Base-by-base conservation (phyloP, 805 yeast species). In the Saturnispora saitoi region DNA sequence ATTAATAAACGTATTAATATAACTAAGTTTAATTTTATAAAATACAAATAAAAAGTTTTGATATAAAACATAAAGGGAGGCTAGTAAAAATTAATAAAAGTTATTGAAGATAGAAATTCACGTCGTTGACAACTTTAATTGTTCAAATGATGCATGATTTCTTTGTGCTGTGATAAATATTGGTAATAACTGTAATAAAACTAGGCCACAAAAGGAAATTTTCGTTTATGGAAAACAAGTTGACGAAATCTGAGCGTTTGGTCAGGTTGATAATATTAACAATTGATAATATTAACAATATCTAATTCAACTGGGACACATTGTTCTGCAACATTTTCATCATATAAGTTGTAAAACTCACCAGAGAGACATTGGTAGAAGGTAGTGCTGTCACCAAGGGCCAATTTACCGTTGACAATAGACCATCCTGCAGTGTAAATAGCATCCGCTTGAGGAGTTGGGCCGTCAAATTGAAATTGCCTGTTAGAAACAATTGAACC, bases 401-500 rank as follows among this genome's bases (percentile, higher is more conserved):
- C 86, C 60, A 83, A 75, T 66, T 77, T 78, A 19, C 74, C 81
- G 54, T 75, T 76, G 45, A 77, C 69, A 51, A 78, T 70, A 45
- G 79, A 71, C 83, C 82, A 77, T 52, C 83, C 83, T 42, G 75
- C 77, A 54, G 85, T 82, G 59, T 73, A 77, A 57, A 80, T 75
- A 51, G 85, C 73, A 67, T 85, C 86, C 31, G 84, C 86, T 73
- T 83, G 91, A 61, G 90, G 89, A 70, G 86, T 83, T 50, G 86
- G 86, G 63, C 86, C 86, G 63, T 82, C 86, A 62, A 80, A 81
- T 69, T 81, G 87, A 76, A 81, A 80, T 71, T 83, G 91, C 72
- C 84, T 75, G 80, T 83, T 83, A 47, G 89, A 81, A 58, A 83
- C 91, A 67, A 83, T 81, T 45, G 88, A 77, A 57, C 90, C 90